Percentiles rank a stretch among this genome's conserved stretches.
Evolutionary conservation across 108 stramenopile genomes (phyloP).

Genomic region (Cylindrotheca fusiformis): DNA sequence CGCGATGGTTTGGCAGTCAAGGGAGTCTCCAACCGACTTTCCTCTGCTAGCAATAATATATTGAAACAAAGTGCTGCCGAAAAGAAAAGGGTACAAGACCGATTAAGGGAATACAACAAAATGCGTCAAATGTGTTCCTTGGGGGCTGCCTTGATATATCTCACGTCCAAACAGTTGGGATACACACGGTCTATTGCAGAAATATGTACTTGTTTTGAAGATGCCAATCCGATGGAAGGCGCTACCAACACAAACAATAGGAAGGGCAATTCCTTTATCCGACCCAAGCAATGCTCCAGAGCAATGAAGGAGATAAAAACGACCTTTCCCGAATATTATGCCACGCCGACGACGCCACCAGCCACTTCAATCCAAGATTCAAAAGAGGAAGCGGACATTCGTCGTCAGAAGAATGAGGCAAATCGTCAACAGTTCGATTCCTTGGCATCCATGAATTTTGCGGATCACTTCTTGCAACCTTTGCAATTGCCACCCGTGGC

Average conservation of each 20-base stretch:
- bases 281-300: slow-evolving; percentile 48
- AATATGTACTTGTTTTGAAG: slow-evolving; percentile 39
- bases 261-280: slow-evolving; percentile 20
- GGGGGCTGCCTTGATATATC: slow-evolving; percentile 43
- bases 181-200: slow-evolving; percentile 36
- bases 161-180: slow-evolving; percentile 38
- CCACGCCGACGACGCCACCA: neutral
- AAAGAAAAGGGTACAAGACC: neutral
- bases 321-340: slow-evolving; percentile 44
- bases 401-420: too few species aligned
- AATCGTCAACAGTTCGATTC: too few species aligned
- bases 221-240: neutral
- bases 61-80: slow-evolving; percentile 14
- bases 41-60: neutral
- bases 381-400: neutral
- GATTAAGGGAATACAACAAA: slow-evolving; percentile 44
- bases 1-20: slow-evolving; percentile 42
- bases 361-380: neutral
- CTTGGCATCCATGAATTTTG: slow-evolving; percentile 27
- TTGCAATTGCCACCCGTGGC: slow-evolving; percentile 56
- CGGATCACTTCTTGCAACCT: slow-evolving; percentile 41
- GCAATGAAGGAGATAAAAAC: slow-evolving; percentile 55
- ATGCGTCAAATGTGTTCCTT: slow-evolving; percentile 44
- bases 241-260: neutral
- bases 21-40: slow-evolving; percentile 44